These are phyloP conservation scores for Capronia americana DNA, from an alignment of 2,329 filamentous ascomycete species.

Conservation along the genomic window DNA sequence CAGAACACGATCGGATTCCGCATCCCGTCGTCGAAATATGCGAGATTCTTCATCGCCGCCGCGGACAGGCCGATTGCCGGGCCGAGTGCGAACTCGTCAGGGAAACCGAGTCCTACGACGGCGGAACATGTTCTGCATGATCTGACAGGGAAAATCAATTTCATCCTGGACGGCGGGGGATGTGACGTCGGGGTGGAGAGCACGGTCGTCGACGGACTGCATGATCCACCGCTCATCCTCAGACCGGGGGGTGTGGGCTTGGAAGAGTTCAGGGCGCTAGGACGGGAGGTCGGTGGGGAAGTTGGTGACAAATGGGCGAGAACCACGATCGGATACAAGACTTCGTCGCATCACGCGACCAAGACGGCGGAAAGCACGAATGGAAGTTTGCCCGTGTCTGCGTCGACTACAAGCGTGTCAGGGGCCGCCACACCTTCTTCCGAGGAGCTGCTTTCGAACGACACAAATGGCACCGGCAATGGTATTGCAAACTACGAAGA, in stretches of 20 bases:
- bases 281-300: constrained; percentile 57
- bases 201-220: constrained; percentile 92
- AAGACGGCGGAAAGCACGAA: background rate
- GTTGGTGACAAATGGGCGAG: constrained; percentile 78
- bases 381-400: constrained; percentile 1
- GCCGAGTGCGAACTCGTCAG: constrained; percentile 93
- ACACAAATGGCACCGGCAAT: background rate
- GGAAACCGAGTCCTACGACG: constrained; percentile 87
- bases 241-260: constrained; percentile 81
- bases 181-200: constrained; percentile 93
- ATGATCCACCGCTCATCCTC: constrained; percentile 78
- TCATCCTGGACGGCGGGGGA: constrained; percentile 86
- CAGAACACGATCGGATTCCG: constrained; percentile 85
- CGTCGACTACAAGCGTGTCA: background rate
- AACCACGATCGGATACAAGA: constrained; percentile 75
- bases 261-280: constrained; percentile 66
- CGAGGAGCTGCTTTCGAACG: background rate
- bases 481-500: constrained; percentile 23
- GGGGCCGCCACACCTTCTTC: constrained; percentile 10
- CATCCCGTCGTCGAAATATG: constrained; percentile 86
- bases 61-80: constrained; percentile 81
- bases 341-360: constrained; percentile 6
- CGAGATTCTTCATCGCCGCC: constrained; percentile 82
- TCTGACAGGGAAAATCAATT: constrained; percentile 77
- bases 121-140: constrained; percentile 90